A percentile compares a stretch with the other conserved stretches of the same genome.
Evolutionary conservation across 129 eudicot genomes (phyloP).

Genomic region (Dittrichia graveolens): DNA sequence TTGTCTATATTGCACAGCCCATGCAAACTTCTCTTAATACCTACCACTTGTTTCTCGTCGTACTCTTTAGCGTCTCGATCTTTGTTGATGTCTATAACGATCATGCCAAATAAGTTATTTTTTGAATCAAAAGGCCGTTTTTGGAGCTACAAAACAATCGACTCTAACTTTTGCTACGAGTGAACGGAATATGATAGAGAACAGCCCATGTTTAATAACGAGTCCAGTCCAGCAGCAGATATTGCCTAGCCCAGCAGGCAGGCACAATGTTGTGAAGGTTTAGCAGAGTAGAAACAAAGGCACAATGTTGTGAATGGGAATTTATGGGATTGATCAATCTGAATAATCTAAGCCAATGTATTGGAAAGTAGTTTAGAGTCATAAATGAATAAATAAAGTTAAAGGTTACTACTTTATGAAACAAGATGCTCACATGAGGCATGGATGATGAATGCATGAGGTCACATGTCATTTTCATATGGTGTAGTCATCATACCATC

Average conservation of each 20-base stretch:
- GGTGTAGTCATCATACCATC: constrained; percentile 28
- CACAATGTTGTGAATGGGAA: too few species aligned
- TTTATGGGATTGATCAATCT: too few species aligned
- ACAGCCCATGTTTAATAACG: too few species aligned
- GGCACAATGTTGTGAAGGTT: too few species aligned
- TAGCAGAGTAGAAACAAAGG: too few species aligned
- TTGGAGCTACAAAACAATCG: not conserved
- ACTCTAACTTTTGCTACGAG: constrained; percentile 5
- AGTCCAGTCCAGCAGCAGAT: too few species aligned
- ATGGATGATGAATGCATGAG: constrained; percentile 31
- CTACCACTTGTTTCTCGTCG: not conserved
- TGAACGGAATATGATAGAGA: not conserved
- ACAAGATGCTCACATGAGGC: constrained; percentile 20
- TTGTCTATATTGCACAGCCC: not conserved
- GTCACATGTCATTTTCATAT: constrained; percentile 18
- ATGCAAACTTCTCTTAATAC: not conserved
- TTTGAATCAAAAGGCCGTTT: constrained; percentile 3
- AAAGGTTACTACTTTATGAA: not conserved
- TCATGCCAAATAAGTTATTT: not conserved
- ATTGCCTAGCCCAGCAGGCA: too few species aligned
- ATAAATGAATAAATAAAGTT: not conserved
- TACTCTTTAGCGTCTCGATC: not conserved
- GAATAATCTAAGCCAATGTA: not conserved
- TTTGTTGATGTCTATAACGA: not conserved
- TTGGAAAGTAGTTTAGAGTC: not conserved